Percentiles rank a stretch among this genome's conserved stretches.
phyloP scores from a whole-genome alignment of 371 early-diverging fungal genomes.

The Apophysomyces variabilis region DNA sequence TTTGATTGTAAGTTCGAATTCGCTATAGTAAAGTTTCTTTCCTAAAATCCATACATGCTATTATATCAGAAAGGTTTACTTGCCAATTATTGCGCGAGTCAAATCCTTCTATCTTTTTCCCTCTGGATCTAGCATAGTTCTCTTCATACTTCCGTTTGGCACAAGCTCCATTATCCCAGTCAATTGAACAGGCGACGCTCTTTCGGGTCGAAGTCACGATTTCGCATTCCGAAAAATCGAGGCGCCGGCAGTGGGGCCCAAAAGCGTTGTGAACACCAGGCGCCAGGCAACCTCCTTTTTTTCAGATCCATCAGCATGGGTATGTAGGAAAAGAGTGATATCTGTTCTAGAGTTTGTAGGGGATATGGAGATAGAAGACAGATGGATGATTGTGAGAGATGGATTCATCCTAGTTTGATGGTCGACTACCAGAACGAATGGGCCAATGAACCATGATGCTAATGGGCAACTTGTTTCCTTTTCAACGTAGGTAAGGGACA shows the following conservation, averaged over 20 bases:
- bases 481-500: constrained; percentile 80
- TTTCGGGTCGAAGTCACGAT: background rate
- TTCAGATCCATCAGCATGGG: constrained; percentile 12
- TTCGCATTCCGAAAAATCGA: background rate
- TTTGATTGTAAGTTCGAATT: too few relatives aligned
- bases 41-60: too few relatives aligned
- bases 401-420: background rate
- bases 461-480: background rate
- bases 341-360: background rate
- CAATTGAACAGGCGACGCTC: too few relatives aligned
- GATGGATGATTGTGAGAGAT: background rate
- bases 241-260: constrained; percentile 1
- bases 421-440: background rate
- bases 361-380: background rate
- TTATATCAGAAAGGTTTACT: too few relatives aligned
- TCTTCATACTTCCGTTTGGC: too few relatives aligned
- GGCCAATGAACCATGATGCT: too few relatives aligned
- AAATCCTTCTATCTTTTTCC: too few relatives aligned
- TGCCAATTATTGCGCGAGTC: too few relatives aligned
- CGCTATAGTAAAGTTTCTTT: too few relatives aligned
- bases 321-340: background rate
- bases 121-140: too few relatives aligned
- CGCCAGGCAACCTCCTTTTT: constrained; percentile 7
- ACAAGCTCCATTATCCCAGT: too few relatives aligned
- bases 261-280: background rate